These are phyloP conservation scores for Diaporthe vexans DNA, from an alignment of 2,329 filamentous ascomycete species.

Conservation along the genomic window DNA sequence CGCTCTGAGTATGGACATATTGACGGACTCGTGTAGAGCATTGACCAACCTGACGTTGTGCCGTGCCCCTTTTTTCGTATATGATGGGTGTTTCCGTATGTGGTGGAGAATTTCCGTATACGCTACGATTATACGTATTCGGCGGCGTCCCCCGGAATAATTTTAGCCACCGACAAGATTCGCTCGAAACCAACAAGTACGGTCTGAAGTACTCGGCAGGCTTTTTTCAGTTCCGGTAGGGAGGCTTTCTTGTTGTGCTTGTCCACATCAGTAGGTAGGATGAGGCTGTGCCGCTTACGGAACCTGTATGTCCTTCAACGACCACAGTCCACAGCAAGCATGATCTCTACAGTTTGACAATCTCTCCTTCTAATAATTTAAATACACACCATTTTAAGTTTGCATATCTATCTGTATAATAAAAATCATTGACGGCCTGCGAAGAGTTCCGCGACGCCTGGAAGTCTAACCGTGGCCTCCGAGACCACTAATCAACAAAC, in stretches of 20 bases:
- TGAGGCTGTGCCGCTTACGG: background rate
- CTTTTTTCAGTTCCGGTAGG: too few species aligned
- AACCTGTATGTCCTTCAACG: background rate
- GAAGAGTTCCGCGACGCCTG: background rate
- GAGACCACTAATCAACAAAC: background rate
- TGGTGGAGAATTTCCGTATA: slow-evolving; percentile 11
- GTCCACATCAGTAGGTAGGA: background rate
- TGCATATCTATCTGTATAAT: background rate
- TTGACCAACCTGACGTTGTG: too few species aligned
- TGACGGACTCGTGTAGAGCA: too few species aligned
- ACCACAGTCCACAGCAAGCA: background rate
- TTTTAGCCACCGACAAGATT: slow-evolving; percentile 4
- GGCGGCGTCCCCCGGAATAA: background rate
- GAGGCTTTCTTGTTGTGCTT: background rate
- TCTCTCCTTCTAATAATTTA: background rate
- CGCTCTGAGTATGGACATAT: too few species aligned
- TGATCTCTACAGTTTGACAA: background rate
- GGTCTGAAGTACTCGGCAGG: background rate
- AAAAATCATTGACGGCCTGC: background rate
- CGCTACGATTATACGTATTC: slow-evolving; percentile 2
- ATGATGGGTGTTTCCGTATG: background rate
- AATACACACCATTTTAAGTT: background rate
- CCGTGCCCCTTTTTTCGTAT: background rate
- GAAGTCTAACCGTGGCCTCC: background rate
- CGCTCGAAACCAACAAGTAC: background rate